phyloP scores from a whole-genome alignment of 345 rosid species.

The Eucalyptus curtisii region DNA sequence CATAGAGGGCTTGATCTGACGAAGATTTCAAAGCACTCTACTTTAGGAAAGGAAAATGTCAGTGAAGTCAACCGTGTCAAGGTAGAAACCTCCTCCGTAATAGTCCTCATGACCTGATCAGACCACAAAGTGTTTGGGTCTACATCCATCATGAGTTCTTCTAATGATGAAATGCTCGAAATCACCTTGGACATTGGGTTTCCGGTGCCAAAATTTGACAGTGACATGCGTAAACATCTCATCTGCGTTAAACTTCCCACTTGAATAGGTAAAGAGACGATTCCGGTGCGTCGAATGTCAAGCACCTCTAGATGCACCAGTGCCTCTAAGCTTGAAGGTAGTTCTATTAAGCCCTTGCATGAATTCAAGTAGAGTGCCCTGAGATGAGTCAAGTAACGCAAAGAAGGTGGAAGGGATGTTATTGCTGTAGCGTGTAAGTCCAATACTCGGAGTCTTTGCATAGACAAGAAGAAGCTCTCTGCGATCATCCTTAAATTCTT shows the following conservation, averaged over 20 bases:
- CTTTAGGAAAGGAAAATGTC: background rate
- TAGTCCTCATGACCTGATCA: background rate
- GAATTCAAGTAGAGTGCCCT: slow-evolving; percentile 11
- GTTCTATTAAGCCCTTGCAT: background rate
- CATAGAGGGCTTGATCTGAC: background rate
- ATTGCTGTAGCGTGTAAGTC: background rate
- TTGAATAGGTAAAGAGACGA: background rate
- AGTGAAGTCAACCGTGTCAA: background rate
- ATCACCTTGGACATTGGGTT: background rate
- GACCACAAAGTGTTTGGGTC: background rate
- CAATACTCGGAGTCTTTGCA: too few species aligned
- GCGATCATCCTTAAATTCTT: background rate
- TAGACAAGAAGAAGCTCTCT: too few species aligned
- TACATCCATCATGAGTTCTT: background rate
- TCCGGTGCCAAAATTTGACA: background rate
- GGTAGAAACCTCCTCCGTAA: background rate
- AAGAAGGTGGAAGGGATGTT: background rate
- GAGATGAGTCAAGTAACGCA: background rate
- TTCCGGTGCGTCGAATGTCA: slow-evolving; percentile 1
- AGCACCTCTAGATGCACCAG: background rate
- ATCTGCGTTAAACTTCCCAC: background rate
- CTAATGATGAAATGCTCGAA: background rate
- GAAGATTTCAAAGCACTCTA: background rate
- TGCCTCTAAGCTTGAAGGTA: background rate
- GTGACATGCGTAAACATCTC: background rate